Percentiles rank a stretch among this genome's conserved stretches.
phyloP scores from a whole-genome alignment of 73 alveolate genomes.

The Tetrahymena elliotti region DNA sequence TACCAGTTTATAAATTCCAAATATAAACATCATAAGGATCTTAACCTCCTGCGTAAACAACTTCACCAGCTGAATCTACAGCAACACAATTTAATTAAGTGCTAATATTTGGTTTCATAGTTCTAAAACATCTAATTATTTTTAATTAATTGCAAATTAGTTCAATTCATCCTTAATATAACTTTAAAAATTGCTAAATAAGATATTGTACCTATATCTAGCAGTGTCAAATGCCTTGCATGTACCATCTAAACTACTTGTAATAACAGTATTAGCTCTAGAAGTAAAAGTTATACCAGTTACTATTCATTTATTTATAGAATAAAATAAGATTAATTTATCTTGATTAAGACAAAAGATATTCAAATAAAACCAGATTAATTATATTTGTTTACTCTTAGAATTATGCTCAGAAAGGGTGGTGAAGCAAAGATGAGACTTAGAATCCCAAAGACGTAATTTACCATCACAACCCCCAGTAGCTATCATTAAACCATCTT shows the following conservation, averaged over 20 bases:
- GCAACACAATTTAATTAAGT: conserved; percentile 79
- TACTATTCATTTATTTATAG: conserved; percentile 59
- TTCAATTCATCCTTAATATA: too few relatives aligned
- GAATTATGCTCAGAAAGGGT: conserved; percentile 63
- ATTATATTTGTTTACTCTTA: neutral
- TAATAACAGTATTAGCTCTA: conserved; percentile 58
- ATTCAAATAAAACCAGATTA: neutral
- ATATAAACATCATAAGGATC: conserved; percentile 89
- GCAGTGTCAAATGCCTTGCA: conserved; percentile 91
- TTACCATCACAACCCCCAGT: conserved; percentile 91
- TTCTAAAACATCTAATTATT: conserved; percentile 58
- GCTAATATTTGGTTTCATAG: conserved; percentile 77
- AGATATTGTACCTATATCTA: conserved; percentile 51
- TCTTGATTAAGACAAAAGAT: neutral
- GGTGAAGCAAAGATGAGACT: conserved; percentile 69
- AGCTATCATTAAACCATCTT: conserved; percentile 79
- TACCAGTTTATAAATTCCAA: conserved; percentile 85
- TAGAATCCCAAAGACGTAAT: conserved; percentile 73
- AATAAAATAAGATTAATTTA: conserved; percentile 40
- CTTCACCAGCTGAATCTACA: conserved; percentile 81
- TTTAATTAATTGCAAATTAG: neutral
- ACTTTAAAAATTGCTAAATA: too few relatives aligned
- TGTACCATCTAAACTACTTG: conserved; percentile 89
- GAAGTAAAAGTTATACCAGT: conserved; percentile 80
- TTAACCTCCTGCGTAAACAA: conserved; percentile 74